Evolutionary conservation across 352 stramenopile species (phyloP).

Genomic region (Poterioochromonas sp.): DNA sequence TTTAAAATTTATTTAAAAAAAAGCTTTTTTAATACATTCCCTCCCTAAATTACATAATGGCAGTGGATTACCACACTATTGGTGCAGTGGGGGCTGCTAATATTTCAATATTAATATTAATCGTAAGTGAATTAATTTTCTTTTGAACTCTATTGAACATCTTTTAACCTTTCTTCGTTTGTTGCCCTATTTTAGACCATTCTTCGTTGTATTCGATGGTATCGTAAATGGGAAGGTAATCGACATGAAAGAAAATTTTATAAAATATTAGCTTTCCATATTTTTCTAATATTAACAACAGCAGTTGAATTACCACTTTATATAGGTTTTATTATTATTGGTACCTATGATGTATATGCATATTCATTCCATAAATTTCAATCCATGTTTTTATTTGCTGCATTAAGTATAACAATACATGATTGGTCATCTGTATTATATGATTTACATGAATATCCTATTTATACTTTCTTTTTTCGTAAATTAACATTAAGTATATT

Average conservation of each 20-base stretch:
- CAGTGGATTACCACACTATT: not conserved
- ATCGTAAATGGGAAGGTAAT: not conserved
- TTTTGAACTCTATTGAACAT: not conserved
- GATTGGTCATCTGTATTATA: conserved; percentile 21
- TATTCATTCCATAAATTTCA: conserved; percentile 18
- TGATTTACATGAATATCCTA: not conserved
- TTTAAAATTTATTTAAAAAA: no score
- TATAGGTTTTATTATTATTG: not conserved
- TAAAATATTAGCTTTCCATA: not conserved
- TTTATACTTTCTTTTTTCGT: not conserved
- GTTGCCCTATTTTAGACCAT: not conserved
- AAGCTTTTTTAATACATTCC: no score
- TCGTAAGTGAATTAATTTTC: not conserved
- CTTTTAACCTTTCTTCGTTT: not conserved
- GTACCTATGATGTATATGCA: not conserved
- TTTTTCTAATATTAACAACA: conserved; percentile 12
- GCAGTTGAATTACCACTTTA: not conserved
- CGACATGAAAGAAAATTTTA: not conserved
- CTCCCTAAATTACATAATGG: not conserved
- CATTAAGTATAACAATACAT: conserved; percentile 5
- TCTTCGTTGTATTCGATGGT: not conserved
- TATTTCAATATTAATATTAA: not conserved
- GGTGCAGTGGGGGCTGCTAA: not conserved
- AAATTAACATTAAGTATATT: not conserved
- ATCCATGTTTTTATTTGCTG: not conserved